Conservation (phyloP, 345 rosid genomes). For the Brassica cretica region DNA sequence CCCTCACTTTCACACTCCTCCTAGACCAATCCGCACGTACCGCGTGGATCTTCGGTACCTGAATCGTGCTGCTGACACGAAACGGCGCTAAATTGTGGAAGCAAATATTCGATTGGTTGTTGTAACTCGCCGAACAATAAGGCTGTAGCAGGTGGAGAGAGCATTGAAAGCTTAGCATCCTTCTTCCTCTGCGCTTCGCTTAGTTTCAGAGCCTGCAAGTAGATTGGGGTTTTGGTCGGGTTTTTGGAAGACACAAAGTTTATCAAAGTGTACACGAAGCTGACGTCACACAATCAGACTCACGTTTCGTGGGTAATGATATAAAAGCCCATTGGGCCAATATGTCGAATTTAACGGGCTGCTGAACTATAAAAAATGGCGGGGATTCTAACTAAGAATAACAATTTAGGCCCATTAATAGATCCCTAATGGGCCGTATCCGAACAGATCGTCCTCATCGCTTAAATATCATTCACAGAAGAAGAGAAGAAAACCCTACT, state of each 20-base stretch:
- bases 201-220: background rate
- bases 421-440: background rate
- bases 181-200: background rate
- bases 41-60: constrained; percentile 14
- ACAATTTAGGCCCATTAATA: background rate
- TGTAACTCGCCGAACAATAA: constrained; percentile 1
- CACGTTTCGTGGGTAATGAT: background rate
- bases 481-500: constrained; percentile 27
- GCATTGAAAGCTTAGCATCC: constrained; percentile 31
- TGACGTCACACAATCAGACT: background rate
- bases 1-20: constrained; percentile 10
- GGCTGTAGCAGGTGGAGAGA: constrained; percentile 17
- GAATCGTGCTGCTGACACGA: constrained; percentile 28
- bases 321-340: constrained; percentile 13
- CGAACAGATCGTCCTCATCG: background rate
- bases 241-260: constrained; percentile 27
- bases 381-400: background rate
- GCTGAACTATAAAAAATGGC: background rate
- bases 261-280: constrained; percentile 10
- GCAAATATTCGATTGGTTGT: constrained; percentile 1
- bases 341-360: background rate
- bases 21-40: constrained; percentile 20
- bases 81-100: constrained; percentile 28
- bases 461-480: background rate
- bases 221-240: constrained; percentile 8